These are phyloP conservation scores for Chalaropsis thielavioides DNA, from an alignment of 2,329 filamentous ascomycete genomes.

Conservation along the genomic window DNA sequence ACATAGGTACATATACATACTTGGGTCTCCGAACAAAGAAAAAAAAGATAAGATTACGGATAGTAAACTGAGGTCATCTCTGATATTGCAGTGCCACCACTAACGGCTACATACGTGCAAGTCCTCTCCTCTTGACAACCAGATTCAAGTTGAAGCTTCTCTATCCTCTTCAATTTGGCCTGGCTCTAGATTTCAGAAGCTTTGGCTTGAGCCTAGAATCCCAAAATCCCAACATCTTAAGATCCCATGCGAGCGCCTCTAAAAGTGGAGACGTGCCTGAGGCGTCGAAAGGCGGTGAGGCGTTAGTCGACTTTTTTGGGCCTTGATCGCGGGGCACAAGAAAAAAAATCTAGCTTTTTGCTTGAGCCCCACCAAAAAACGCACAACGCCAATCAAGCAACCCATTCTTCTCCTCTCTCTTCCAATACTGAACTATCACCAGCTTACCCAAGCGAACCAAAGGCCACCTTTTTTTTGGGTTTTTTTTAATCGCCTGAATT, in stretches of 20 bases:
- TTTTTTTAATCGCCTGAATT: neutral
- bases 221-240: neutral
- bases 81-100: neutral
- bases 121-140: neutral
- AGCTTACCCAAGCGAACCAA: conserved; percentile 7
- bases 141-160: neutral
- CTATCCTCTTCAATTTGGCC: neutral
- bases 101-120: too few species aligned
- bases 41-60: too few species aligned
- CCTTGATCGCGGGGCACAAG: conserved; percentile 17
- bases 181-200: neutral
- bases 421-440: conserved; percentile 16
- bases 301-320: neutral
- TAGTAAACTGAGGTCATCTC: too few species aligned
- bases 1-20: too few species aligned
- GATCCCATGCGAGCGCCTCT: neutral
- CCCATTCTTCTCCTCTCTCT: conserved; percentile 14
- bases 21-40: too few species aligned
- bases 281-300: conserved; percentile 6
- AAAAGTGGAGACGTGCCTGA: conserved; percentile 6
- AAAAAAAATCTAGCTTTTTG: conserved; percentile 18
- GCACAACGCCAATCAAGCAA: conserved; percentile 17
- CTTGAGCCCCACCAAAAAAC: conserved; percentile 18
- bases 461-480: conserved; percentile 8
- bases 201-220: neutral